Evolutionary conservation across 2,329 filamentous ascomycete species (phyloP), one percentile per base, ranked within the genome.

Genomic region (Mollisia scopiformis): DNA sequence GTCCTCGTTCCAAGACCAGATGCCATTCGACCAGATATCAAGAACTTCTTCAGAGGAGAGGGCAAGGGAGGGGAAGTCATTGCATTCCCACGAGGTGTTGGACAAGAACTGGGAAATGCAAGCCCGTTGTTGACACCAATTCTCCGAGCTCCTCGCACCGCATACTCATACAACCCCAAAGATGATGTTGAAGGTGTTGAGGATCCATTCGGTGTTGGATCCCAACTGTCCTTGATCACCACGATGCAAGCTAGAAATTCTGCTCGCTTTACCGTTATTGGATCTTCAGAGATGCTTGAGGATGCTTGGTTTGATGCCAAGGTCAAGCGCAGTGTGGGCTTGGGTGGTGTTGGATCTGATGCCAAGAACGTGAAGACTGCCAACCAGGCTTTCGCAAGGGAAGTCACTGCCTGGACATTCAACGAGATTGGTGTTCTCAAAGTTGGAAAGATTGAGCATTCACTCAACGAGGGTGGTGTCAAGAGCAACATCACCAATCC

Each of bases 101-200:
- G 91, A 70, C 94, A 97, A 76, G 83, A 86, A 55, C 84, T 99
- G 51, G 93, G 94, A 68, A 84, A 89, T 67, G 84, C 79, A 16
- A 88, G 89, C 69, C 85, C 91, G 55, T 85, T 97, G 21, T 81
- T 98, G 58, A 84, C 89, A 19, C 92, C 95, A 16, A 85, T 99
- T 67, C 79, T 99, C 61, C 88, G 89, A 69, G 94, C 93, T 49
- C 90, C 92, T 21, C 80, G 83, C 68, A 97, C 93, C 10, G 91
- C 93, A 63, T 99, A 99, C 81, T 91, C 87, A 76, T 97, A 97
- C 83, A 94, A 95, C 78, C 89, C 92, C 57, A 96, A 96, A 82
- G 93, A 97, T 65, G 91, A 96, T 72, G 75, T 80, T 41, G 86
- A 87, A 51, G 77, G 78, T 5, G 81, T 92, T 25, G 92, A 96